Percentiles rank a stretch among this genome's conserved stretches.
Conservation (phyloP, 345 rosid genomes). For the Lagerstroemia speciosa region DNA sequence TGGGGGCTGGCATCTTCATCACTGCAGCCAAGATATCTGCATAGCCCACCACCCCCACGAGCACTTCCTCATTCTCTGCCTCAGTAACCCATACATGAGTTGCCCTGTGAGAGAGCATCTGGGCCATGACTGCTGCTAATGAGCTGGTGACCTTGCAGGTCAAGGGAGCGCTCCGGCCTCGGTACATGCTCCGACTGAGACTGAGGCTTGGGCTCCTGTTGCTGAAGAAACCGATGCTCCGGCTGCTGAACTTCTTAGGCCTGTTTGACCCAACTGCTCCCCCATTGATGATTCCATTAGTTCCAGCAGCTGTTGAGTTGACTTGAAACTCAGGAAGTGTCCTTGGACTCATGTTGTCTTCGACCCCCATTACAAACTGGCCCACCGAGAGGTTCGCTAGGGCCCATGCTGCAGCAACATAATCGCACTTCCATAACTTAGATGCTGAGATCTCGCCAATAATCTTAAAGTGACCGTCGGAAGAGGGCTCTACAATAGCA, state of each 20-base stretch:
- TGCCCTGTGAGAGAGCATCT: constrained; percentile 91
- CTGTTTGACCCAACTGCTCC: constrained; percentile 27
- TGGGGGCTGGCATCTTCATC: constrained; percentile 52
- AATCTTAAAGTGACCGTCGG: constrained; percentile 53
- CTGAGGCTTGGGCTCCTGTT: constrained; percentile 47
- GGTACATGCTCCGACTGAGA: constrained; percentile 71
- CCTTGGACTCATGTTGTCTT: constrained; percentile 62
- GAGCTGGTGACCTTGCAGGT: constrained; percentile 84
- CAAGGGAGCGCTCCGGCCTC: constrained; percentile 89
- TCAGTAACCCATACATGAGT: constrained; percentile 96
- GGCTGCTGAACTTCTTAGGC: constrained; percentile 71
- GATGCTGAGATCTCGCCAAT: constrained; percentile 95
- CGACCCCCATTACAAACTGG: constrained; percentile 95
- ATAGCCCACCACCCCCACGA: constrained; percentile 82
- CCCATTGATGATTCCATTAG: constrained; percentile 21
- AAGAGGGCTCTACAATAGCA: constrained; percentile 56
- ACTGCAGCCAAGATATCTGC: constrained; percentile 79
- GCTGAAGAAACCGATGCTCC: constrained; percentile 70
- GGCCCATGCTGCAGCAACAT: constrained; percentile 90
- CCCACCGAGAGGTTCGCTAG: constrained; percentile 83
- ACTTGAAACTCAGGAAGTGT: constrained; percentile 43
- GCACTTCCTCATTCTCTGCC: constrained; percentile 60
- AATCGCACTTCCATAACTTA: constrained; percentile 92
- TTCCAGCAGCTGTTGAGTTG: constrained; percentile 31
- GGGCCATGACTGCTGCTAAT: constrained; percentile 96